Base-by-base conservation (phyloP, 441 rosid genomes). In the Brassica balearica region DNA sequence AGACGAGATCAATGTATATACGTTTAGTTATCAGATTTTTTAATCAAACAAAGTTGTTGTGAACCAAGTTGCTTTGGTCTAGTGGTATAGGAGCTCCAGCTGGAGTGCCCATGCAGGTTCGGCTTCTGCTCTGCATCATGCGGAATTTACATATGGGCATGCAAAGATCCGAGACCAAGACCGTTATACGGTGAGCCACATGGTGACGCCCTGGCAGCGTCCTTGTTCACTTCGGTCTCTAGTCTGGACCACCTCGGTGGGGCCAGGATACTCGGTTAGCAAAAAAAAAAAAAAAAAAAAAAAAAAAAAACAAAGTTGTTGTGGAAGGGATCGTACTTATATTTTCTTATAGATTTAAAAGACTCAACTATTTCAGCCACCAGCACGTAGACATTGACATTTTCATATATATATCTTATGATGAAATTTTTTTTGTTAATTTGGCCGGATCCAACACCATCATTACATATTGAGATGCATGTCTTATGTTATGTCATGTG, bases 401-500 rank as follows among this genome's bases (percentile, higher is more conserved):
- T 65, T 68, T 20, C 27, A 19, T 32, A 38, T 15, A 38, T 15
- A 55, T 15, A 25, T 65, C 51, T 25, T 20, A 6, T 59, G 34
- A 11, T 67, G 12, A 19, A 19, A 19, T 19, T 19, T 19, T 19
- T 19, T 1, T 19, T 19, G 19, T 19, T 19, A 19, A 61, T 60
- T n/a, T 41, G 51, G 25, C 23, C 15, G 34, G 61, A 15, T 76
- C 55, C 41, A 48, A 48, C 38, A n/a, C 55, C 23, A 46, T 43
- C 20, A 20, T 51, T 43, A 59, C 38, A 46, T 25, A 41, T 67
- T 41, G 77, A 29, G 61, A 19, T 61, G 8, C 43, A 58, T 67
- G 59, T 32, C 46, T 66, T 66, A 23, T 66, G 43, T 17, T 68
- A 68, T 68, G 36, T 8, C 56, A 68, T 32, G 22, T 69, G 51